Conservation (phyloP, 2,329 filamentous ascomycete genomes). For the Verticillium nubilum region DNA sequence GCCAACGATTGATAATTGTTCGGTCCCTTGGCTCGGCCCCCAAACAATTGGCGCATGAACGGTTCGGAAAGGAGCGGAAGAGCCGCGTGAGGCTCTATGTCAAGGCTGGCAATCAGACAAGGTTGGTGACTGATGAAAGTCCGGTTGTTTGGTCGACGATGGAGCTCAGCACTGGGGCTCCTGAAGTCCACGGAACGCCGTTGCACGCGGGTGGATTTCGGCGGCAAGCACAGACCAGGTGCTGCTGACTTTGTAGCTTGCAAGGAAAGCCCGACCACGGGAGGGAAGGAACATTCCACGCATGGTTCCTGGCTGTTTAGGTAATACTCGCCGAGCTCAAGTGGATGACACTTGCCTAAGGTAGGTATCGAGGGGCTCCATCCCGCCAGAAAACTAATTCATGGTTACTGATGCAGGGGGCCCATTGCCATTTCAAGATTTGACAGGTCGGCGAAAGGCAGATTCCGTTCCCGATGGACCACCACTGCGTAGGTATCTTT, state of each 20-base stretch:
- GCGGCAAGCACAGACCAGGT: background rate
- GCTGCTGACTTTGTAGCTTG: too few relatives aligned
- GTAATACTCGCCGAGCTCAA: background rate
- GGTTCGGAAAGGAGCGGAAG: background rate
- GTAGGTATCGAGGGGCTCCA: too few relatives aligned
- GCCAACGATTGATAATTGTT: background rate
- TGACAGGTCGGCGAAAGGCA: background rate
- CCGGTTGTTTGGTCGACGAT: background rate
- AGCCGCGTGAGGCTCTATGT: background rate
- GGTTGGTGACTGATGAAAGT: background rate
- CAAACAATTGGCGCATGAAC: background rate
- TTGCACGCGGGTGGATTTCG: too few relatives aligned
- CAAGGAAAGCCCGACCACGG: too few relatives aligned
- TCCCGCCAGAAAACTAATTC: too few relatives aligned
- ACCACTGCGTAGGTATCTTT: background rate
- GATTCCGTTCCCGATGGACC: background rate
- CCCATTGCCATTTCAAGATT: background rate
- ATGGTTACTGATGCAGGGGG: too few relatives aligned
- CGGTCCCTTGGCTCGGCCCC: background rate
- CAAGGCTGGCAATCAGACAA: background rate
- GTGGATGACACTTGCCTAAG: background rate
- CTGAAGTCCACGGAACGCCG: too few relatives aligned
- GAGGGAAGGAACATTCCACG: background rate
- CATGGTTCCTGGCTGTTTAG: background rate
- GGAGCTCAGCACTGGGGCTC: too few relatives aligned